Evolutionary conservation across 176 grass and related monocot species (phyloP).

Genomic region (Phoenix dactylifera): DNA sequence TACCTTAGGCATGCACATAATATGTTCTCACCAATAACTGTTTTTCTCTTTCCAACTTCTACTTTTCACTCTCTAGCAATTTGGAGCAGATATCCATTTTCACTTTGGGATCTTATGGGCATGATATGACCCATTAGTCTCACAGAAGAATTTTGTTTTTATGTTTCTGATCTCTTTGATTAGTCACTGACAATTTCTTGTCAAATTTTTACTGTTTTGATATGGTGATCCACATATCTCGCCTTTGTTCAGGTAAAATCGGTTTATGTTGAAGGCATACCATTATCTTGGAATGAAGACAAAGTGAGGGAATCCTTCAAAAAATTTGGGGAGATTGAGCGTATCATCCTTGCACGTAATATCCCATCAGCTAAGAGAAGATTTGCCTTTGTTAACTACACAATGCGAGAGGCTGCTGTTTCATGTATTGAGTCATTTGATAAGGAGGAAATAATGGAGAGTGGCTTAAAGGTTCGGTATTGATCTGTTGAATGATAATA

Average conservation of each 20-base stretch:
- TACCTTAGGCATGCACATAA: too few species aligned
- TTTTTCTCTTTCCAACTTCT: too few species aligned
- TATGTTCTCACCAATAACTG: too few species aligned
- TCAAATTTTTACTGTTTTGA: background rate
- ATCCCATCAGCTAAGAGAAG: constrained; percentile 20
- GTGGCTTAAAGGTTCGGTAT: constrained; percentile 52
- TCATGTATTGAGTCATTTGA: constrained; percentile 52
- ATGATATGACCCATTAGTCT: too few species aligned
- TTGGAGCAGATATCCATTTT: too few species aligned
- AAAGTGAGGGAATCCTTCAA: constrained; percentile 49
- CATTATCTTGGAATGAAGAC: constrained; percentile 39
- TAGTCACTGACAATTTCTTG: background rate
- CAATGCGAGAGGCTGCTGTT: constrained; percentile 50
- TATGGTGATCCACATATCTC: constrained; percentile 8
- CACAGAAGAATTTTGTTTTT: too few species aligned
- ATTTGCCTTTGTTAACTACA: constrained; percentile 57
- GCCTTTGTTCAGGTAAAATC: constrained; percentile 52
- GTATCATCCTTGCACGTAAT: too few species aligned
- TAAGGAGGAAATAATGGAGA: constrained; percentile 28
- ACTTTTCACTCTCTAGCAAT: too few species aligned
- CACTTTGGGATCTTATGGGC: too few species aligned
- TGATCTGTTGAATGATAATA: too few species aligned
- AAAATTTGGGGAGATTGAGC: constrained; percentile 46
- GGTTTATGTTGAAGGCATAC: constrained; percentile 54
- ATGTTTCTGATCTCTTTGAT: background rate